These are phyloP conservation scores for Aspergillus neoniger DNA, from an alignment of 2,329 filamentous ascomycete species.

Conservation along the genomic window DNA sequence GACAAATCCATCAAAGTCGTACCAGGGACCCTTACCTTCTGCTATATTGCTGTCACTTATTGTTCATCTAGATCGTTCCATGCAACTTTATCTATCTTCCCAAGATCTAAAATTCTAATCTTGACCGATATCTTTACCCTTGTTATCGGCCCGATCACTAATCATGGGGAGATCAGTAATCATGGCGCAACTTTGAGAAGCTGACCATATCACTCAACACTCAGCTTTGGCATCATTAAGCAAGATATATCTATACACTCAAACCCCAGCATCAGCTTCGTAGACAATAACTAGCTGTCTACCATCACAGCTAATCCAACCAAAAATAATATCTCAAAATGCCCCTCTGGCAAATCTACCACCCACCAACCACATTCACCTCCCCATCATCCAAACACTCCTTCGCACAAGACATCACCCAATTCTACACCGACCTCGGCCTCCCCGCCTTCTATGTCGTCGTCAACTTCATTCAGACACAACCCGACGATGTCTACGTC, in stretches of 20 bases:
- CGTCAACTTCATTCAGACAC: conserved; percentile 25
- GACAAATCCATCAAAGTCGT: background rate
- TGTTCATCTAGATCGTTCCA: background rate
- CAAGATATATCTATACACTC: background rate
- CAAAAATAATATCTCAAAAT: background rate
- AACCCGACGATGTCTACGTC: conserved; percentile 16
- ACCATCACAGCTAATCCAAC: too few relatives aligned
- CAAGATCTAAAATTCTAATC: background rate
- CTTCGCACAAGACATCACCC: conserved; percentile 28
- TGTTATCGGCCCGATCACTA: background rate
- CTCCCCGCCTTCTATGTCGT: conserved; percentile 35
- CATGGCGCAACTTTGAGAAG: background rate
- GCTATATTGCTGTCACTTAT: too few relatives aligned
- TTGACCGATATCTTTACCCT: background rate
- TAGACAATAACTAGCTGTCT: too few relatives aligned
- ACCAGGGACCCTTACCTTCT: too few relatives aligned
- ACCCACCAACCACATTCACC: conserved; percentile 17
- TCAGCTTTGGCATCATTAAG: too few relatives aligned
- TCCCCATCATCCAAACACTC: conserved; percentile 12
- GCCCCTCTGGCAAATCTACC: conserved; percentile 21
- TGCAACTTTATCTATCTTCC: background rate
- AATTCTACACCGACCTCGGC: conserved; percentile 25
- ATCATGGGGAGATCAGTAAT: background rate
- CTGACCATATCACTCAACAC: background rate
- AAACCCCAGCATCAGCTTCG: background rate